Evolutionary conservation across 2,329 filamentous ascomycete species (phyloP), one percentile per base, ranked within the genome.

Genomic region (Annulohypoxylon truncatum): DNA sequence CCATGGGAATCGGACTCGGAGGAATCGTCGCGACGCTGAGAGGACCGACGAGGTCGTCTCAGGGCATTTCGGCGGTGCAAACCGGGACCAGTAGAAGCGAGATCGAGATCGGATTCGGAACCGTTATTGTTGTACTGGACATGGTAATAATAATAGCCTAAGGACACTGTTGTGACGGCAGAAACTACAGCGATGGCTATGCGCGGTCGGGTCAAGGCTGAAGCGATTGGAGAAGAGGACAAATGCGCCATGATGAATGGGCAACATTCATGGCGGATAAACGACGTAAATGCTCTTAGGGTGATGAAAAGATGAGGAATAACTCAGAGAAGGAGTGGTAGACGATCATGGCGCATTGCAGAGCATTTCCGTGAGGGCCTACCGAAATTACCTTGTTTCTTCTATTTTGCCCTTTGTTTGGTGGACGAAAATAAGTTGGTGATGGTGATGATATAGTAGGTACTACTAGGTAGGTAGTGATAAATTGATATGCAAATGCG

Each of bases 41-140:
- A 75, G 24, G 78, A 75, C 22, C 82, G 82, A 29, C 79, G 75
- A 48, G 76, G 75, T 61, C 86, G 85, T 66, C 89, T 88, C 35
- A 92, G 75, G 9, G 90, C 90, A 77, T 92, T 92, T 74, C 89
- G 90, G 67, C 90, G 83, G 70, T 87, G 90, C 28, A 92, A 79
- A 12, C 78, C 76, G 29, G 75, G 70, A n/a, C 77, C 78, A 8
- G 55, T 44, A 13, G 71, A 73, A 42, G 71, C 8, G 22, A 61
- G 60, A 31, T 74, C 63, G 54, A 69, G 65, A 67, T 72, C 73
- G 69, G 73, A 63, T 72, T 74, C 63, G 54, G 69, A 64, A 66
- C 71, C 73, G 68, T 73, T 63, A 72, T 73, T 59, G 59, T 70
- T 66, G 70, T 72, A 73, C 46, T 76, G 77, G 62, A 72, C 75